phyloP scores from a whole-genome alignment of 768 basidiomycete species.

The Boletellus sp. region DNA sequence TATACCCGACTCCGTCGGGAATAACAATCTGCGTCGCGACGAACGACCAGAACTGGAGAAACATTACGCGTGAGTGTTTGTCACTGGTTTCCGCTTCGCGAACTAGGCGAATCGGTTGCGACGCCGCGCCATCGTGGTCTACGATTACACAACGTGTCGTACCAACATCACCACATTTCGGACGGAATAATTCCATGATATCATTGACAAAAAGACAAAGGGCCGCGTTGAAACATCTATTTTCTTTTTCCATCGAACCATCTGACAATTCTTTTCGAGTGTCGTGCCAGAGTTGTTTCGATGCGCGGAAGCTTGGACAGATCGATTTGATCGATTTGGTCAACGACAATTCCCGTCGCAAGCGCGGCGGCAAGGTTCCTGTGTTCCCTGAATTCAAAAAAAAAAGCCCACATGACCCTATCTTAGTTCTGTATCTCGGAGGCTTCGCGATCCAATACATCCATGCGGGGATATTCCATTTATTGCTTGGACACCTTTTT shows the following conservation, averaged over 20 bases:
- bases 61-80: not conserved
- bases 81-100: not conserved
- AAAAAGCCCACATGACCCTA: not conserved
- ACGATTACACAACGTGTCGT: not conserved
- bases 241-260: conserved; percentile 1
- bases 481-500: conserved; percentile 4
- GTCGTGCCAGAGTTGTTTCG: not conserved
- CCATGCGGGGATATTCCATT: conserved; percentile 20
- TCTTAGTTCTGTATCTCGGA: not conserved
- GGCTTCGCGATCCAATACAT: conserved; percentile 16
- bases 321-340: conserved; percentile 10
- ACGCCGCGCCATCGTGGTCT: not conserved
- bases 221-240: conserved; percentile 2
- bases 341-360: conserved; percentile 5
- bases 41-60: not conserved
- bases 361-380: not conserved
- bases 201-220: not conserved
- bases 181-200: not conserved
- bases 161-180: not conserved
- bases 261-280: not conserved
- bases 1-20: not conserved
- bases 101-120: not conserved
- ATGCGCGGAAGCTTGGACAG: conserved; percentile 1
- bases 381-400: conserved; percentile 1
- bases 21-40: not conserved